Evolutionary conservation across 805 yeast species (phyloP).

Genomic region (Yarrowia hollandica): DNA sequence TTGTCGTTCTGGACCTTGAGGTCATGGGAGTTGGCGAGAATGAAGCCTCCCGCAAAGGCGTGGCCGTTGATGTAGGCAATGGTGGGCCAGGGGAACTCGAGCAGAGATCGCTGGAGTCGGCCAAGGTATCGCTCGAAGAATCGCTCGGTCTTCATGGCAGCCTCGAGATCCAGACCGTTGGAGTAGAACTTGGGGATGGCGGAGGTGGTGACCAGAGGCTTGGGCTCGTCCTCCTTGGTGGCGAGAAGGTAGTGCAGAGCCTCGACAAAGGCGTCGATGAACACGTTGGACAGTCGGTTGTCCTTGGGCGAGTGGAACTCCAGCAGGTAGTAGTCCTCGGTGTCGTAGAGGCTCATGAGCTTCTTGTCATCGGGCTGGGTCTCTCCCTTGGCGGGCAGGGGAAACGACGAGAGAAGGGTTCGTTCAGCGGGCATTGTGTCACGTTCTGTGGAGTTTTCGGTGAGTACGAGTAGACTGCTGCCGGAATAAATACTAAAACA

Average conservation of each 20-base stretch:
- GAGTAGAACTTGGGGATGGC: conserved; percentile 43
- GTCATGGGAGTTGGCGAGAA: conserved; percentile 44
- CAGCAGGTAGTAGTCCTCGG: conserved; percentile 39
- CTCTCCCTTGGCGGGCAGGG: conserved; percentile 24
- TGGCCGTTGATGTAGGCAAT: conserved; percentile 46
- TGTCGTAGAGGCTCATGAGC: conserved; percentile 50
- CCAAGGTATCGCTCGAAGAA: conserved; percentile 42
- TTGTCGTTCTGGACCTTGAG: conserved; percentile 45
- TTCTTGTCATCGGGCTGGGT: conserved; percentile 25
- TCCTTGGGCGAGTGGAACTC: conserved; percentile 42
- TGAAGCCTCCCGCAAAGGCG: conserved; percentile 47
- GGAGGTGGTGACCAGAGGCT: conserved; percentile 45
- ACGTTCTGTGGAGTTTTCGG: too few species aligned
- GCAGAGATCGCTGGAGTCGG: conserved; percentile 40
- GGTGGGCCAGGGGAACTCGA: conserved; percentile 46
- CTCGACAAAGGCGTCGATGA: conserved; percentile 41
- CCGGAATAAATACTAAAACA: too few species aligned
- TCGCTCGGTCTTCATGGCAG: conserved; percentile 40
- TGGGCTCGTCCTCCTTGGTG: conserved; percentile 35
- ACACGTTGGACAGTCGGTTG: conserved; percentile 42
- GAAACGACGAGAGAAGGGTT: conserved; percentile 20
- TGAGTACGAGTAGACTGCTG: too few species aligned
- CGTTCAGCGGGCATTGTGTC: conserved; percentile 16
- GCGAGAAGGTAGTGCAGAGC: conserved; percentile 39
- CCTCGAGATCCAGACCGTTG: conserved; percentile 44